Conservation (phyloP, 106 monocot genomes). For the Amphibolis antarctica region DNA sequence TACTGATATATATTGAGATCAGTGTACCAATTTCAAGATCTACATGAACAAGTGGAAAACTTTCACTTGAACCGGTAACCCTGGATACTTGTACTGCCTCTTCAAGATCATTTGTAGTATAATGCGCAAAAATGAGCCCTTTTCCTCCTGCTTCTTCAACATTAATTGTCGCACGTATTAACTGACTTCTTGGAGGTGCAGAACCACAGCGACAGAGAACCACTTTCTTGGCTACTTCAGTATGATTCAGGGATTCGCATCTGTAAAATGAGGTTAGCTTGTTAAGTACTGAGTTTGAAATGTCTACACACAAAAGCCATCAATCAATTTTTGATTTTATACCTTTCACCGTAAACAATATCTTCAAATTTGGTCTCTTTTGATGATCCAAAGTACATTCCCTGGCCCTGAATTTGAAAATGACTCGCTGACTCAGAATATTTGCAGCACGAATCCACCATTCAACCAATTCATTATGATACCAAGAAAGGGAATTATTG, state of each 20-base stretch:
- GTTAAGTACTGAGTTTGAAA: not conserved
- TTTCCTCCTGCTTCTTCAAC: constrained; percentile 14
- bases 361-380: constrained; percentile 6
- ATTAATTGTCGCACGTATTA: not conserved
- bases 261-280: not conserved
- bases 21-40: constrained; percentile 7
- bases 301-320: not conserved
- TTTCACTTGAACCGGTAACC: not conserved
- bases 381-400: constrained; percentile 3
- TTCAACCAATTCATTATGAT: too few relatives aligned
- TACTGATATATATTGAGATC: constrained; percentile 6
- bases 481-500: too few relatives aligned
- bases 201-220: constrained; percentile 8
- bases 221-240: constrained; percentile 4
- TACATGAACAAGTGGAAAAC: constrained; percentile 9
- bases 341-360: constrained; percentile 13
- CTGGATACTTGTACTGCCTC: not conserved
- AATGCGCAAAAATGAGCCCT: constrained; percentile 37
- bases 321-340: not conserved
- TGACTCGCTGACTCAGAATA: too few relatives aligned
- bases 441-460: too few relatives aligned
- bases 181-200: not conserved
- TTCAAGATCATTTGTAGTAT: constrained; percentile 15
- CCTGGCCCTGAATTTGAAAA: constrained; percentile 15
- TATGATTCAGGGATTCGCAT: constrained; percentile 2